These are phyloP conservation scores for Apiotrichum veenhuisii DNA, from an alignment of 1,284 basidiomycete species.

Conservation along the genomic window DNA sequence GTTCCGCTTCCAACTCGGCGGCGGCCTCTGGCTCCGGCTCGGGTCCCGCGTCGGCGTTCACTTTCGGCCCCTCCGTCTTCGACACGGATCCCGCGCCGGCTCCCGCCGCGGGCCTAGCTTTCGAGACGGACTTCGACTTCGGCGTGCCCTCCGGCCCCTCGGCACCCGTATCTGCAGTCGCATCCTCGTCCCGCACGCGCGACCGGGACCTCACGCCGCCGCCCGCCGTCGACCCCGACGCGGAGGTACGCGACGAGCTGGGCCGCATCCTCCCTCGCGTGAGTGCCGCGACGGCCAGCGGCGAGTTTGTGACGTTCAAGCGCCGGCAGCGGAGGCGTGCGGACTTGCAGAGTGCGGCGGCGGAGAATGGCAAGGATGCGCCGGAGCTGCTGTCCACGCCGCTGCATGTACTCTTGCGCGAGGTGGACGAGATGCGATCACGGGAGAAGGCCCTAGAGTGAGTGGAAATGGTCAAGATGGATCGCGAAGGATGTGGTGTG, in stretches of 20 bases:
- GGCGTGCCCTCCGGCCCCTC: background rate
- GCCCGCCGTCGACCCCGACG: slow-evolving; percentile 12
- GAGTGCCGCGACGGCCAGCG: slow-evolving; percentile 36
- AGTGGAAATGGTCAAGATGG: slow-evolving; percentile 5
- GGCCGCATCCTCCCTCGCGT: slow-evolving; percentile 25
- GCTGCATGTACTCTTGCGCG: slow-evolving; percentile 38
- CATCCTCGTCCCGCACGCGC: slow-evolving; percentile 3
- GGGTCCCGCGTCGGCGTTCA: background rate
- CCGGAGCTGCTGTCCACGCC: slow-evolving; percentile 37
- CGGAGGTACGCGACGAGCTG: slow-evolving; percentile 13
- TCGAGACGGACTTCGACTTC: slow-evolving; percentile 9
- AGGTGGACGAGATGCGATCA: slow-evolving; percentile 43
- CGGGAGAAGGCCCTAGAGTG: slow-evolving; percentile 36
- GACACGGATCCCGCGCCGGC: background rate
- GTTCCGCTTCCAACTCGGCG: background rate
- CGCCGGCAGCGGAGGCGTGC: slow-evolving; percentile 24
- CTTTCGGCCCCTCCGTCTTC: background rate
- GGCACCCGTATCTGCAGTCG: background rate
- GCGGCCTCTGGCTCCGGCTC: background rate
- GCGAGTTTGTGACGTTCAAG: slow-evolving; percentile 29
- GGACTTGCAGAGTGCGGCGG: background rate
- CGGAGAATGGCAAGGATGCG: slow-evolving; percentile 2
- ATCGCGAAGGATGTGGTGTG: no score
- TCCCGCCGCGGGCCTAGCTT: background rate
- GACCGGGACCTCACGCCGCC: slow-evolving; percentile 23